Evolutionary conservation across 2,329 filamentous ascomycete genomes (phyloP).

Genomic region (Mariannaea elegans): DNA sequence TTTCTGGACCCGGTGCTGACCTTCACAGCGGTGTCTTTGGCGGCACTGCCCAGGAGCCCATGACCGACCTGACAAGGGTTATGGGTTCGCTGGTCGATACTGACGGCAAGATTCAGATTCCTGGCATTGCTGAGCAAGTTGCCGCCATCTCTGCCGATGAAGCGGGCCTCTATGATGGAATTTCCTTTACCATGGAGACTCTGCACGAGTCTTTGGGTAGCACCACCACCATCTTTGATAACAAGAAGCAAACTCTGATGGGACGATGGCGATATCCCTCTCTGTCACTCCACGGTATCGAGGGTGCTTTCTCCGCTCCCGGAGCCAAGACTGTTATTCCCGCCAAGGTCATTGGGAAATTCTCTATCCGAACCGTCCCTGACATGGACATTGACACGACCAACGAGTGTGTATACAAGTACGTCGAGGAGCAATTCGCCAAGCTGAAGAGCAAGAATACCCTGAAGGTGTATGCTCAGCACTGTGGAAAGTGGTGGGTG

Average conservation of each 20-base stretch:
- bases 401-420: constrained; percentile 84
- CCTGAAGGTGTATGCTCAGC: constrained; percentile 81
- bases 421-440: constrained; percentile 84
- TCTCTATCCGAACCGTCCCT: constrained; percentile 96
- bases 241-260: constrained; percentile 95
- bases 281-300: constrained; percentile 91
- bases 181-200: constrained; percentile 96
- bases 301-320: constrained; percentile 91
- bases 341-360: constrained; percentile 97
- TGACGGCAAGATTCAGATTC: constrained; percentile 90
- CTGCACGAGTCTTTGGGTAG: constrained; percentile 91
- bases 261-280: constrained; percentile 95
- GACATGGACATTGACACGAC: constrained; percentile 96
- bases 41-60: constrained; percentile 95
- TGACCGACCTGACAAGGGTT: constrained; percentile 91
- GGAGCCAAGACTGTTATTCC: constrained; percentile 99
- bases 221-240: constrained; percentile 84
- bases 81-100: constrained; percentile 87
- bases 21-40: constrained; percentile 98
- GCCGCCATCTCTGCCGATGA: constrained; percentile 88
- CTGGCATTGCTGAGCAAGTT: constrained; percentile 93
- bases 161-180: constrained; percentile 84
- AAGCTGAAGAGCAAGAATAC: constrained; percentile 94
- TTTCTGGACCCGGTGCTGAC: constrained; percentile 91
- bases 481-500: constrained; percentile 99